Evolutionary conservation across 768 basidiomycete genomes (phyloP), one percentile per base, ranked within the genome.

Genomic region (Chlorophyllum brunneum): DNA sequence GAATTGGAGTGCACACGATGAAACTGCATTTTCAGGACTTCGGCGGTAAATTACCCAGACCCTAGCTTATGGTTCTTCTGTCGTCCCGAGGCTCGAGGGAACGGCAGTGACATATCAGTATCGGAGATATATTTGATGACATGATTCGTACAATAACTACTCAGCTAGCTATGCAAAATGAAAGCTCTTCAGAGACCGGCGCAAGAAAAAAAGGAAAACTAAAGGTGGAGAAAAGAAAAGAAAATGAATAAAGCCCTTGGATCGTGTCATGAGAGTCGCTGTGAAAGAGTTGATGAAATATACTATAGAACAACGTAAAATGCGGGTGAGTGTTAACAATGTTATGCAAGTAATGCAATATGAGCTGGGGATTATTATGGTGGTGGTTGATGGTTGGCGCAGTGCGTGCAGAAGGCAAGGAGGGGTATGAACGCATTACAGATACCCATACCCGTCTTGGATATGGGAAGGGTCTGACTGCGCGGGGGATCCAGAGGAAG

Each of bases 131-230:
- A 20, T 9, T 33, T 22, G 18, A 36, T 36, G 22, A n/a, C n/a
- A 46, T 34, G 30, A 34, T 22, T 20, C 34, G 20, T 46, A 46
- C 29, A 44, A 44, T 46, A 46, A 46, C 45, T 46, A 34, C 45
- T n/a, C 11, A 46, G 20, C 27, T 45, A 31, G 30, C 45, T 15
- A 46, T 46, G 45, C 23, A 24, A 34, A 23, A 24, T 13, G 13
- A 36, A 36, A 36, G 16, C 2, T 31, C 15, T 2, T 31, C n/a
- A n/a, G n/a, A n/a, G n/a, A n/a, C n/a, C n/a, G 6, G 11, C 34
- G 9, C 34, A 36, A 36, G 34, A 36, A 46, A 23, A 46, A 16
- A 13, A 31, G 8, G 24, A 46, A 8, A 33, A 30, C 18, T n/a
- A 15, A 13, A 24, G 23, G 8, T 18, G 15, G n/a, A 31, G 18